Evolutionary conservation across 2,329 filamentous ascomycete species (phyloP), one percentile per base, ranked within the genome.

Genomic region (Atkinsonella hypoxylon): DNA sequence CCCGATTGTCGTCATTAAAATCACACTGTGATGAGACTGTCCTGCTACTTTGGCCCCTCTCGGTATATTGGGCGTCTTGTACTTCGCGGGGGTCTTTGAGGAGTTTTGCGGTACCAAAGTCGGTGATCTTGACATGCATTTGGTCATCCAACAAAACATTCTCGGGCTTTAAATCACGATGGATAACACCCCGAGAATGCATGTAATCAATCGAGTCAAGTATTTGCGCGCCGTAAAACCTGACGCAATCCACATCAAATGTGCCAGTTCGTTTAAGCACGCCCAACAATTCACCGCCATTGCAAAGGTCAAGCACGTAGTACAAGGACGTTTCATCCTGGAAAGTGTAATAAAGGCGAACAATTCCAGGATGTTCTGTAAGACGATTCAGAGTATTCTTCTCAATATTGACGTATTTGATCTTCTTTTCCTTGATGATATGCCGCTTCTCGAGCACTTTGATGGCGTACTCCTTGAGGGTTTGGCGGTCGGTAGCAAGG

Each of bases 351-450:
- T 97, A 98, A 42, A 98, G 76, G 55, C 93, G 86, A 51, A 98
- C 90, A 53, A 98, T 91, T 18, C 93, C 93, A 7, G 93, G 93
- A 62, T 98, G 93, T 56, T 98, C 91, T 3, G 91, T 97, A 52
- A 98, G 74, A 55, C 93, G 83, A 64, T 98, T 98, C 51, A 98
- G 75, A 0, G 93, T 97, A 69, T 98, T 91, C 71, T 96, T 96
- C 69, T 98, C 93, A 61, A 98, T 98, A 69, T 97, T 98, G 68
- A 98, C 93, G 63, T 98, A 98, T 75, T 98, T 98, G 62, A 98
- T 95, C 76, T 98, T 98, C 70, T 95, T 97, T 71, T 98, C 93
- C 69, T 97, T 98, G 75, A 98, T 98, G 63, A 98, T 98, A 67
- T 98, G 93, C 61, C 89, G 82, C 71, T 98, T 98, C 70, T 98